A percentile compares a stretch with the other conserved stretches of the same genome.
Conservation (phyloP, 306 rosid species). For the Dalbergia oliveri region DNA sequence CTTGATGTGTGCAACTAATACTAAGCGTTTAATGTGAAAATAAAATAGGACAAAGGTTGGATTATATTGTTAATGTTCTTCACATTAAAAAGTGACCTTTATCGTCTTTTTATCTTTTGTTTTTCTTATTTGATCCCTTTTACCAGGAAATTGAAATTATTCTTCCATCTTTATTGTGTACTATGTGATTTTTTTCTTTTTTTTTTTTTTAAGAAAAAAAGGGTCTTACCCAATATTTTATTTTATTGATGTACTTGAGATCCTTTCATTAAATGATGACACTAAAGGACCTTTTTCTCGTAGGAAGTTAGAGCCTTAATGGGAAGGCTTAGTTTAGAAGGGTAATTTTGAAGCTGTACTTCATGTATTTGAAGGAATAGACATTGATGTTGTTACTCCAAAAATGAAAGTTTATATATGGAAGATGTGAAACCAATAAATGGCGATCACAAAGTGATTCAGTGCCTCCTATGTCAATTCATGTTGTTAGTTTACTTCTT, state of each 20-base stretch:
- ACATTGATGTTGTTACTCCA: constrained; percentile 75
- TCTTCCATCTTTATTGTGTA: constrained; percentile 6
- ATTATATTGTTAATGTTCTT: background rate
- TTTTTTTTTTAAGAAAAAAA: background rate
- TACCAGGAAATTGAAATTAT: background rate
- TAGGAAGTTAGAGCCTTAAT: constrained; percentile 97
- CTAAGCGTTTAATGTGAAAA: background rate
- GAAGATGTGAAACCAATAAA: constrained; percentile 64
- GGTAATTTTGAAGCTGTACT: constrained; percentile 91
- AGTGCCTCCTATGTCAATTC: constrained; percentile 79
- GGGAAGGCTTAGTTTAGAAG: constrained; percentile 90
- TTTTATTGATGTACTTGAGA: constrained; percentile 34
- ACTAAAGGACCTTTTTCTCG: constrained; percentile 38
- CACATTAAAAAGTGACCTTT: background rate
- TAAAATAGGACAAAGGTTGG: background rate
- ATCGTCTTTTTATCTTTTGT: background rate
- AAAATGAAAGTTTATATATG: constrained; percentile 71
- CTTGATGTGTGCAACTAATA: background rate
- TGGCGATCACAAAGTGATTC: constrained; percentile 67
- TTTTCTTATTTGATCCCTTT: background rate
- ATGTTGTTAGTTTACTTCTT: constrained; percentile 86
- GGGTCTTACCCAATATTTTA: constrained; percentile 22
- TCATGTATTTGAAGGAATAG: constrained; percentile 96
- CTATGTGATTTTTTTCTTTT: background rate
- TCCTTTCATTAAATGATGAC: constrained; percentile 22